Percentiles rank a stretch among this genome's conserved stretches.
Conservation (phyloP, 179 eudicot species). For the Spinacia oleracea region DNA sequence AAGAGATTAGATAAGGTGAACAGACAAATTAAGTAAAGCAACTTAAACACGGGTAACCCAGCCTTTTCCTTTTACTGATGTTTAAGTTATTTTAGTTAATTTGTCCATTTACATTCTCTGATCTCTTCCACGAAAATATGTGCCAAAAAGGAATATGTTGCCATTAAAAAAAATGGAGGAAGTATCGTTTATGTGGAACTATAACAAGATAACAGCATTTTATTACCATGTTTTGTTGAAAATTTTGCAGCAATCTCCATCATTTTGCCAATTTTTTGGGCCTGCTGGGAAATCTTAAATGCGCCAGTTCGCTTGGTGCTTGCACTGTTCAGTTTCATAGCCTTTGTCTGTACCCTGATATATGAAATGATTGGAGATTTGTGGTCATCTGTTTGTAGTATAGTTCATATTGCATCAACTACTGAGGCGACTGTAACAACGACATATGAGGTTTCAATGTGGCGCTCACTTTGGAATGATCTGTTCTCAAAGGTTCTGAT, state of each 20-base stretch:
- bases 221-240: slow-evolving; percentile 11
- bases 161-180: too few relatives aligned
- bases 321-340: slow-evolving; percentile 48
- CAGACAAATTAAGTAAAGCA: too few relatives aligned
- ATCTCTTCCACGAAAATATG: too few relatives aligned
- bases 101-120: too few relatives aligned
- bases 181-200: slow-evolving; percentile 8
- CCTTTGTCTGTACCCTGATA: slow-evolving; percentile 35
- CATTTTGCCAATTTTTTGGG: slow-evolving; percentile 74
- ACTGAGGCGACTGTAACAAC: slow-evolving; percentile 70
- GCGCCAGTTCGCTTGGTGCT: slow-evolving; percentile 73
- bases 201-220: not conserved
- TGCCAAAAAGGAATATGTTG: too few relatives aligned
- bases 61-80: too few relatives aligned
- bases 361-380: slow-evolving; percentile 51
- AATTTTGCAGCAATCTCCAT: slow-evolving; percentile 56
- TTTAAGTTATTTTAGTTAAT: too few relatives aligned
- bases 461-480: slow-evolving; percentile 95
- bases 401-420: slow-evolving; percentile 57
- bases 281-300: slow-evolving; percentile 61
- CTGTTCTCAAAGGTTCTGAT: slow-evolving; percentile 77
- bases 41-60: too few relatives aligned
- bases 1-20: too few relatives aligned
- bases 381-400: slow-evolving; percentile 52
- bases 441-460: slow-evolving; percentile 67